phyloP scores from a whole-genome alignment of 495 filamentous ascomycete species.

The Talaromyces ruber region DNA sequence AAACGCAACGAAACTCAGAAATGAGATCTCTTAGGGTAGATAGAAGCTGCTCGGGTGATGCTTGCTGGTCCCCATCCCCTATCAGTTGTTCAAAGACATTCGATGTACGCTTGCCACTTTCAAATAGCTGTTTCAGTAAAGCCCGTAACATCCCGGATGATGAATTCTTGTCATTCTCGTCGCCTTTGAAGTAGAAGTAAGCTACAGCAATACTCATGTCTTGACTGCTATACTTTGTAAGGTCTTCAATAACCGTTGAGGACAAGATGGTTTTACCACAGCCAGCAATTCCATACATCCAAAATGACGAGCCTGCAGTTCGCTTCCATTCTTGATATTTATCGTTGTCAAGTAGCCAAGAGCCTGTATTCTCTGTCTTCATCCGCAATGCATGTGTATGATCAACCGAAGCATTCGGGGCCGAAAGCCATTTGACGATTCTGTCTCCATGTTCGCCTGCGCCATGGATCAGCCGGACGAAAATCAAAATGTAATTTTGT shows the following conservation, averaged over 20 bases:
- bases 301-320: conserved; percentile 12
- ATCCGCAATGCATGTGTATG: conserved; percentile 10
- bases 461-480: no score
- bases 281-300: conserved; percentile 28
- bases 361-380: conserved; percentile 16
- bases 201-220: conserved; percentile 6
- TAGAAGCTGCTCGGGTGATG: conserved; percentile 5
- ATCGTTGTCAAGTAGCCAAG: conserved; percentile 19
- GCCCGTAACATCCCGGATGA: conserved; percentile 13
- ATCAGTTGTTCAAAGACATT: neutral
- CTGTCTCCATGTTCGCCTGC: neutral
- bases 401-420: conserved; percentile 14
- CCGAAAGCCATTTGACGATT: conserved; percentile 11
- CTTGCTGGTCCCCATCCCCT: conserved; percentile 8
- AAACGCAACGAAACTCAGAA: conserved; percentile 10
- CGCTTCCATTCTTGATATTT: conserved; percentile 17
- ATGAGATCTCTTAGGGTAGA: conserved; percentile 8
- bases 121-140: conserved; percentile 17
- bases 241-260: conserved; percentile 19
- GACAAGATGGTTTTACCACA: conserved; percentile 29
- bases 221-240: neutral
- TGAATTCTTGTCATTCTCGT: conserved; percentile 14
- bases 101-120: conserved; percentile 3
- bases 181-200: conserved; percentile 31
- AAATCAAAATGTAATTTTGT: neutral